phyloP scores from a whole-genome alignment of 768 basidiomycete genomes.

The Amyloporia xantha region DNA sequence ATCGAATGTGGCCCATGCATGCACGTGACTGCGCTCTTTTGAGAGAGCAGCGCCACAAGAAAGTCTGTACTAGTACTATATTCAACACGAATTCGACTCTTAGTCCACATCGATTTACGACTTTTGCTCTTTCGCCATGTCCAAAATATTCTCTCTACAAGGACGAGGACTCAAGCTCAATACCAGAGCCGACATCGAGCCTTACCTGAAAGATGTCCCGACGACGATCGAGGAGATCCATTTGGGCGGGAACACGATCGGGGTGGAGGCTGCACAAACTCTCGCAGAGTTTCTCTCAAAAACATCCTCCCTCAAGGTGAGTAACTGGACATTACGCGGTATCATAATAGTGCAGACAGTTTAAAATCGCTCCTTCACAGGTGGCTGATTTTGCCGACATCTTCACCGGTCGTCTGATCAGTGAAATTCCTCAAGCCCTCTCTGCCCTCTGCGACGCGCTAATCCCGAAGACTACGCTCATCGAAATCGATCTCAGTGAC shows the following conservation, averaged over 20 bases:
- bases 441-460: slow-evolving; percentile 85
- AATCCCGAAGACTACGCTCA: slow-evolving; percentile 68
- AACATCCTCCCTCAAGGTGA: slow-evolving; percentile 64
- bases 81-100: too few species aligned
- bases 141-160: slow-evolving; percentile 41
- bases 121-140: too few species aligned
- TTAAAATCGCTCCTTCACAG: slow-evolving; percentile 35
- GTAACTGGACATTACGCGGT: slow-evolving; percentile 13
- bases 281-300: slow-evolving; percentile 73
- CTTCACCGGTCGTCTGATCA: slow-evolving; percentile 94
- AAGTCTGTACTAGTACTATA: too few species aligned
- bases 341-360: background rate
- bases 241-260: slow-evolving; percentile 90
- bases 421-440: slow-evolving; percentile 89
- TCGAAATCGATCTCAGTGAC: slow-evolving; percentile 87
- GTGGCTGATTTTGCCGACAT: slow-evolving; percentile 95
- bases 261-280: slow-evolving; percentile 82
- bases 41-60: too few species aligned
- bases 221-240: slow-evolving; percentile 77
- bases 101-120: too few species aligned
- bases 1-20: too few species aligned
- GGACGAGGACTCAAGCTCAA: slow-evolving; percentile 80
- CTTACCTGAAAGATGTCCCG: slow-evolving; percentile 65
- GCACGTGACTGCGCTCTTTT: too few species aligned
- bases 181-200: slow-evolving; percentile 65